phyloP scores from a whole-genome alignment of 1,284 basidiomycete species.

The Boletus semigastroideus region DNA sequence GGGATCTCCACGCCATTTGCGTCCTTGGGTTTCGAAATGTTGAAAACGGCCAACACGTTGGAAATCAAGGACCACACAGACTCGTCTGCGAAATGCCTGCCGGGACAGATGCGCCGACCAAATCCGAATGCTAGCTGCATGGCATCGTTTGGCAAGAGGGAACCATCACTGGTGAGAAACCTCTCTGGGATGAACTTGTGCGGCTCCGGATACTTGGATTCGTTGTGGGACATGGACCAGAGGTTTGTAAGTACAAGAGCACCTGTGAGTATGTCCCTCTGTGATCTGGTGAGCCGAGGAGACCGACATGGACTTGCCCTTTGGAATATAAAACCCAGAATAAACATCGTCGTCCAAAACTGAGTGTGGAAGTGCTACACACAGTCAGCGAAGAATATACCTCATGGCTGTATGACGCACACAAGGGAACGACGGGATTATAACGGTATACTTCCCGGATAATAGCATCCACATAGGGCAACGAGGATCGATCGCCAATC shows the following conservation, averaged over 20 bases:
- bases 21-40: background rate
- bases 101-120: background rate
- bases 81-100: background rate
- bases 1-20: background rate
- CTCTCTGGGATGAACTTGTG: background rate
- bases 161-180: background rate
- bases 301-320: background rate
- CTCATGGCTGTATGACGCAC: background rate
- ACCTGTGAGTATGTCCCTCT: background rate
- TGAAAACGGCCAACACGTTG: background rate
- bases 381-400: background rate
- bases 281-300: background rate
- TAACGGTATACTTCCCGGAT: background rate
- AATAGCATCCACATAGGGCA: background rate
- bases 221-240: background rate
- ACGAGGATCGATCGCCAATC: background rate
- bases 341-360: constrained; percentile 2
- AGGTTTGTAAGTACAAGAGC: background rate
- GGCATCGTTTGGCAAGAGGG: background rate
- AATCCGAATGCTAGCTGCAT: background rate
- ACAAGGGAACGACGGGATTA: background rate
- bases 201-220: background rate
- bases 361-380: constrained; percentile 5
- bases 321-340: background rate
- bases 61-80: background rate